Conservation (phyloP, 352 stramenopile species). For the Pythium coloratum region DNA sequence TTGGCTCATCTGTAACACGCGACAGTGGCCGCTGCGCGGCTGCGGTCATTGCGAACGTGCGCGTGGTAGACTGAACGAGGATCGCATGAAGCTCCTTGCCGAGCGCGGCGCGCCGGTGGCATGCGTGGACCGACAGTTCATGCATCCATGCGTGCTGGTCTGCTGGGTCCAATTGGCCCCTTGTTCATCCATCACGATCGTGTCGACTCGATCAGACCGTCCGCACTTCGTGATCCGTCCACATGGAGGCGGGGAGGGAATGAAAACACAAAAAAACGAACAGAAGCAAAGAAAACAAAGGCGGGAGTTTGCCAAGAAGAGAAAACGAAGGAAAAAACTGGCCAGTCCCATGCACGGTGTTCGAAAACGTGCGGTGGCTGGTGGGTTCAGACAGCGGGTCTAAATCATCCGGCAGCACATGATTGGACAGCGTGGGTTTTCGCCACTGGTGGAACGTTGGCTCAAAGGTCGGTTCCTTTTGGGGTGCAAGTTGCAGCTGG, state of each 20-base stretch:
- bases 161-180: neutral
- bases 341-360: constrained; percentile 15
- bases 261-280: constrained; percentile 5
- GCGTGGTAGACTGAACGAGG: neutral
- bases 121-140: neutral
- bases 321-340: constrained; percentile 13
- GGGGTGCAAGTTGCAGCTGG: constrained; percentile 1
- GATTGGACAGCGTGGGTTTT: constrained; percentile 3
- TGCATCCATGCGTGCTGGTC: neutral
- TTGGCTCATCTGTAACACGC: constrained; percentile 29
- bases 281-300: neutral
- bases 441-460: neutral
- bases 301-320: neutral
- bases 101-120: neutral
- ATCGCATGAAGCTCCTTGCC: neutral
- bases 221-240: neutral
- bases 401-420: neutral
- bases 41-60: constrained; percentile 6
- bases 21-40: constrained; percentile 16
- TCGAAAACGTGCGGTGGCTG: constrained; percentile 10
- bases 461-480: neutral
- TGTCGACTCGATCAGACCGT: neutral
- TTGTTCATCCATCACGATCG: neutral
- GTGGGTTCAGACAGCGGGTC: neutral
- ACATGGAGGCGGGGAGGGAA: neutral